phyloP scores from a whole-genome alignment of 371 early-diverging fungal species.

The Haplosporangium sp. region DNA sequence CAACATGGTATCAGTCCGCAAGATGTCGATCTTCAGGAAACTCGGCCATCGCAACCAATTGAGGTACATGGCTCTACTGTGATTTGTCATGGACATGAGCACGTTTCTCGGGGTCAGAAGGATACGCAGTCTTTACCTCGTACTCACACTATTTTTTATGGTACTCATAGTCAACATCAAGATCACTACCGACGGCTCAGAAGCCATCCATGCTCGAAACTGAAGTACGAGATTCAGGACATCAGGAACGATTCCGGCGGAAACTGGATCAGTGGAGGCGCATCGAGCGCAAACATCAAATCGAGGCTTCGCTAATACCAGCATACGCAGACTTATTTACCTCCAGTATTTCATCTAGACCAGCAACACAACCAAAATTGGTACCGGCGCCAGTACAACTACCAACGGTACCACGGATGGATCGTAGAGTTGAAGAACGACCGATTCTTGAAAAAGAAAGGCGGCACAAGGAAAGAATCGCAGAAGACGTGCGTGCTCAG shows the following conservation, averaged over 20 bases:
- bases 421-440: constrained; percentile 3
- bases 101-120: background rate
- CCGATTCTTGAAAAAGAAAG: background rate
- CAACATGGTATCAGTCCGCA: background rate
- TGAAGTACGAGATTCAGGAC: constrained; percentile 4
- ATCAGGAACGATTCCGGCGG: constrained; percentile 26
- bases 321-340: constrained; percentile 21
- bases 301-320: constrained; percentile 17
- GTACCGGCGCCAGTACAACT: too few relatives aligned
- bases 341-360: constrained; percentile 13
- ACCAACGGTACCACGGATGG: background rate
- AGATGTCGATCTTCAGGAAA: background rate
- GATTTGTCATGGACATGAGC: background rate
- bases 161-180: background rate
- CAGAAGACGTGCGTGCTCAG: constrained; percentile 16
- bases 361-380: background rate
- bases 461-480: constrained; percentile 5
- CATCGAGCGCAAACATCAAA: constrained; percentile 15
- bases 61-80: background rate
- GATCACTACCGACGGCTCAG: background rate
- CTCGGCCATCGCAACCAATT: background rate
- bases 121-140: background rate
- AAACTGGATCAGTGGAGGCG: constrained; percentile 32
- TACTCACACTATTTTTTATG: background rate
- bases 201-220: constrained; percentile 13